These are phyloP conservation scores for Heterobasidion occidentale DNA, from an alignment of 1,284 basidiomycete species.

Conservation along the genomic window DNA sequence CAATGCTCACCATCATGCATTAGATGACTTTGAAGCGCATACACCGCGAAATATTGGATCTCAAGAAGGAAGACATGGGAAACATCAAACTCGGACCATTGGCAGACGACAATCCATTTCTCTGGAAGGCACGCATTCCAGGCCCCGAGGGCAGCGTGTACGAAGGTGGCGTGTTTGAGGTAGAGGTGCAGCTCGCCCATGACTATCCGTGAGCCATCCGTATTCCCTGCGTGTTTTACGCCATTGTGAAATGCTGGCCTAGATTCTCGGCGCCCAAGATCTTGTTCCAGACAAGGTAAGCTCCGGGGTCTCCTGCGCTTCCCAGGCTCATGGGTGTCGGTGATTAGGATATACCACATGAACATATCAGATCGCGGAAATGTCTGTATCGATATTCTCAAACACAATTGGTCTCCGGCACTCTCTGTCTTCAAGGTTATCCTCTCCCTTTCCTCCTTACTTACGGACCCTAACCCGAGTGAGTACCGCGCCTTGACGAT, in stretches of 20 bases:
- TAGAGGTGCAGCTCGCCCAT: conserved; percentile 61
- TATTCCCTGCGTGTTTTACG: no score
- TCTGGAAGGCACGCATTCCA: conserved; percentile 57
- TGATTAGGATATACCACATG: conserved; percentile 81
- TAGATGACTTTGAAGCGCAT: conserved; percentile 85
- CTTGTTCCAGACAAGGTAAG: conserved; percentile 67
- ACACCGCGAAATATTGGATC: conserved; percentile 78
- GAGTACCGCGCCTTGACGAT: conserved; percentile 17
- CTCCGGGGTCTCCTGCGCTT: background rate
- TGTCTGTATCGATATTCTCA: conserved; percentile 78
- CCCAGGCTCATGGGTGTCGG: no score
- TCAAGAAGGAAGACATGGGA: conserved; percentile 80
- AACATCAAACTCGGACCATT: conserved; percentile 60
- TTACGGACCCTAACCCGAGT: conserved; percentile 89
- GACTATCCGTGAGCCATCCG: conserved; percentile 74
- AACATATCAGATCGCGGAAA: conserved; percentile 75
- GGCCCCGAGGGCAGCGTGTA: conserved; percentile 84
- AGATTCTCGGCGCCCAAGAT: conserved; percentile 84
- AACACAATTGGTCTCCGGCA: conserved; percentile 87
- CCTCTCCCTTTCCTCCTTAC: conserved; percentile 77
- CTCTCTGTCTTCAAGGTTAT: conserved; percentile 88
- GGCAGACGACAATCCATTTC: conserved; percentile 39
- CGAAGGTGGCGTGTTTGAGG: conserved; percentile 78
- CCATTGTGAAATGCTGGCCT: background rate
- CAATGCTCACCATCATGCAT: background rate